Evolutionary conservation across 306 rosid species (phyloP).

Genomic region (Styphnolobium japonicum): DNA sequence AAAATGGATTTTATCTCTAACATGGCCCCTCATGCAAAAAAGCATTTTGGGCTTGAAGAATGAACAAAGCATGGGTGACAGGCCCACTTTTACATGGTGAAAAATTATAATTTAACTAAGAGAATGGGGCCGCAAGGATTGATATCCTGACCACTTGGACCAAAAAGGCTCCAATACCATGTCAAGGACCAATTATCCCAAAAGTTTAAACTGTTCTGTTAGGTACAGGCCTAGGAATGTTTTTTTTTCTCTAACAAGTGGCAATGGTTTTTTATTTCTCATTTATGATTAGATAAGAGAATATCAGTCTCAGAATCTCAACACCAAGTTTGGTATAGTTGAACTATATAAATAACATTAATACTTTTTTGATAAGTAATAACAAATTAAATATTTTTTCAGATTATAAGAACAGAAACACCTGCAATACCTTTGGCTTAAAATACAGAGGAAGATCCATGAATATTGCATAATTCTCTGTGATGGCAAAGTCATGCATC

Average conservation of each 20-base stretch:
- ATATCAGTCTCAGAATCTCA: neutral
- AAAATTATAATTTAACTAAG: neutral
- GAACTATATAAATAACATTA: neutral
- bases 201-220: neutral
- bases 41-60: neutral
- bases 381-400: neutral
- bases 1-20: neutral
- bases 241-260: neutral
- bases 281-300: neutral
- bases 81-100: neutral
- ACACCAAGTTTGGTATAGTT: neutral
- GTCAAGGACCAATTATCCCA: neutral
- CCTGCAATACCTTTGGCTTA: slow-evolving; percentile 74
- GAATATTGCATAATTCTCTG: slow-evolving; percentile 82
- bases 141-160: neutral
- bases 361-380: too few relatives aligned
- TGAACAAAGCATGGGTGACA: neutral
- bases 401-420: neutral
- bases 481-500: slow-evolving; percentile 97
- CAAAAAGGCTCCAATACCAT: neutral
- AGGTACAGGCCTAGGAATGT: neutral
- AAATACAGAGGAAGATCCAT: slow-evolving; percentile 90
- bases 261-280: neutral
- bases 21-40: neutral
- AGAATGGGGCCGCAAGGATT: neutral